phyloP scores from a whole-genome alignment of 257 asterid species.

The Jasminum sambac region DNA sequence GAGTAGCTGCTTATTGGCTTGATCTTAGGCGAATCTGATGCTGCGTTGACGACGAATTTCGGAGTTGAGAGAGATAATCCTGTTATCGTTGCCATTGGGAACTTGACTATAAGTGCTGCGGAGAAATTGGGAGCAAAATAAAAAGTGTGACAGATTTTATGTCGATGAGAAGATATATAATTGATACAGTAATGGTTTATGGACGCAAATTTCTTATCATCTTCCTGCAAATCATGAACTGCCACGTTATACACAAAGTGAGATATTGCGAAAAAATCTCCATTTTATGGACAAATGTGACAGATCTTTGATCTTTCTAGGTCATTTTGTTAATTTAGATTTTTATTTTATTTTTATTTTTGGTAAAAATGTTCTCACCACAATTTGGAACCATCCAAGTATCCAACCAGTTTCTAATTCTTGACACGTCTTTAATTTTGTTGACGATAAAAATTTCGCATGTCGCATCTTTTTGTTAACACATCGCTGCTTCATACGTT shows the following conservation, averaged over 20 bases:
- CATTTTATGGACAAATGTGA: not conserved
- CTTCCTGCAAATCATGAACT: not conserved
- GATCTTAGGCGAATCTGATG: conserved; percentile 2
- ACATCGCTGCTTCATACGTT: too few relatives aligned
- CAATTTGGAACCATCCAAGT: too few relatives aligned
- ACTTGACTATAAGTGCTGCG: not conserved
- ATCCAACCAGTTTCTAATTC: too few relatives aligned
- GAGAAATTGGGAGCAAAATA: not conserved
- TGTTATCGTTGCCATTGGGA: conserved; percentile 13
- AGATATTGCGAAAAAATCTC: not conserved
- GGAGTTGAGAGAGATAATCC: conserved; percentile 11
- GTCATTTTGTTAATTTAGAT: not conserved
- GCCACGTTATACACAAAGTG: not conserved
- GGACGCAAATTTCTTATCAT: conserved; percentile 4
- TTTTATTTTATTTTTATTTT: too few relatives aligned
- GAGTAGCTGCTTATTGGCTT: conserved; percentile 17
- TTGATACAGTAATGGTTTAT: not conserved
- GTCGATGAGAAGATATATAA: not conserved
- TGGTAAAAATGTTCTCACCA: too few relatives aligned
- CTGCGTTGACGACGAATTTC: conserved; percentile 24
- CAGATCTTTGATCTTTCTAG: not conserved
- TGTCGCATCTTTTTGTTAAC: too few relatives aligned
- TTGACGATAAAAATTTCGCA: too few relatives aligned
- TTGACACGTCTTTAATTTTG: too few relatives aligned
- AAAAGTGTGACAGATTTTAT: not conserved